Percentiles rank a stretch among this genome's conserved stretches.
phyloP scores from a whole-genome alignment of 2,329 filamentous ascomycete genomes.

The Cadophora luteo-olivacea region DNA sequence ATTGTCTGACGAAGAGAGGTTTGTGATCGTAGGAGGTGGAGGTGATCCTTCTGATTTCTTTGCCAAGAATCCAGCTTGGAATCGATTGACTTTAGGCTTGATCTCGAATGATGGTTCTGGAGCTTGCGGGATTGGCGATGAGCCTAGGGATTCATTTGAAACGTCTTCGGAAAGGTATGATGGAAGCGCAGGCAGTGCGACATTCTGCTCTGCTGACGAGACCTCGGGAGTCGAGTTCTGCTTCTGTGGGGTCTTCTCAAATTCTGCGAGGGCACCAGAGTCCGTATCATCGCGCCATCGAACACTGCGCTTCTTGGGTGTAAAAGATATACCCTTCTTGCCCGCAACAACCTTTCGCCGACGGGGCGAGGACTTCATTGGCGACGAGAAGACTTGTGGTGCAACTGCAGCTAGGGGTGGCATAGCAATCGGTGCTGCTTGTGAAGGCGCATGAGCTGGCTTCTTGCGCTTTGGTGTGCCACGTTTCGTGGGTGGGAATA shows the following conservation, averaged over 20 bases:
- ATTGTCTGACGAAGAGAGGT: constrained; percentile 61
- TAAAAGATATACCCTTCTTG: constrained; percentile 80
- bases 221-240: constrained; percentile 61
- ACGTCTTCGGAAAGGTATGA: constrained; percentile 53
- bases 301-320: constrained; percentile 83
- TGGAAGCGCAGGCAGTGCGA: constrained; percentile 57
- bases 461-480: constrained; percentile 82
- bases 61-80: constrained; percentile 87
- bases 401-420: constrained; percentile 45
- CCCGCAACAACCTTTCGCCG: constrained; percentile 70
- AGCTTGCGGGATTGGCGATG: constrained; percentile 61
- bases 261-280: constrained; percentile 85
- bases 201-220: constrained; percentile 56
- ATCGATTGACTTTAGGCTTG: constrained; percentile 74
- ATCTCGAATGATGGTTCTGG: constrained; percentile 66
- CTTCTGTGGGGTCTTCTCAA: constrained; percentile 86
- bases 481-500: constrained; percentile 71
- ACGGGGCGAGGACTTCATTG: constrained; percentile 80
- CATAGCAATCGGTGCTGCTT: constrained; percentile 46
- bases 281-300: constrained; percentile 93
- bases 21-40: constrained; percentile 60
- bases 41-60: constrained; percentile 70
- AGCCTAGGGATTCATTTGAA: constrained; percentile 49
- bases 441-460: constrained; percentile 45
- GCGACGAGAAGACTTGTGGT: constrained; percentile 58